Evolutionary conservation across 2,329 filamentous ascomycete species (phyloP).

Genomic region (Ascochyta clinopodiicola): DNA sequence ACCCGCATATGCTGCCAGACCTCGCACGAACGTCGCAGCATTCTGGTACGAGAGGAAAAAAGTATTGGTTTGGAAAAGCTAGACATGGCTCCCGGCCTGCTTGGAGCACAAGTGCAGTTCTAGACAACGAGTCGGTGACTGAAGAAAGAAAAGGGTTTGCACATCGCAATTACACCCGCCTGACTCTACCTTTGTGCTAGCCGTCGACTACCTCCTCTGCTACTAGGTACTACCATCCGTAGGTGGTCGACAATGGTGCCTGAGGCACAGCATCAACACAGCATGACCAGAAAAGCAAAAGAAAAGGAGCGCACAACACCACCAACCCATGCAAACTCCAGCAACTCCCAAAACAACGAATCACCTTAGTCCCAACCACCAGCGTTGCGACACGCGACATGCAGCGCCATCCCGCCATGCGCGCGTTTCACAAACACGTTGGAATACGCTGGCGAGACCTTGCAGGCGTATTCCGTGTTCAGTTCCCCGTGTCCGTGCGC

Average conservation of each 20-base stretch:
- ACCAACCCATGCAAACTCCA: neutral
- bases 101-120: neutral
- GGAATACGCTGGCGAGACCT: constrained; percentile 4
- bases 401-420: neutral
- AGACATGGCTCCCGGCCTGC: neutral
- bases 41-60: constrained; percentile 7
- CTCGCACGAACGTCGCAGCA: constrained; percentile 10
- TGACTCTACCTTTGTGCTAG: constrained; percentile 11
- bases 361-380: neutral
- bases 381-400: constrained; percentile 2
- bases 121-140: neutral
- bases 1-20: constrained; percentile 4
- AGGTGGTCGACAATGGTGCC: constrained; percentile 1
- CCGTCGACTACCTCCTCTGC: neutral
- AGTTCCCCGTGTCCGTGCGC: neutral
- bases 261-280: constrained; percentile 2
- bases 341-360: constrained; percentile 3
- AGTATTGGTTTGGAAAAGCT: neutral
- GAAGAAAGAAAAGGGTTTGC: neutral
- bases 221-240: neutral
- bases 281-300: neutral
- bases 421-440: constrained; percentile 1
- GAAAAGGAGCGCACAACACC: neutral
- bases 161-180: constrained; percentile 14
- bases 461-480: neutral